Conservation (phyloP, 352 stramenopile species). For the Globisporangium alternatum region DNA sequence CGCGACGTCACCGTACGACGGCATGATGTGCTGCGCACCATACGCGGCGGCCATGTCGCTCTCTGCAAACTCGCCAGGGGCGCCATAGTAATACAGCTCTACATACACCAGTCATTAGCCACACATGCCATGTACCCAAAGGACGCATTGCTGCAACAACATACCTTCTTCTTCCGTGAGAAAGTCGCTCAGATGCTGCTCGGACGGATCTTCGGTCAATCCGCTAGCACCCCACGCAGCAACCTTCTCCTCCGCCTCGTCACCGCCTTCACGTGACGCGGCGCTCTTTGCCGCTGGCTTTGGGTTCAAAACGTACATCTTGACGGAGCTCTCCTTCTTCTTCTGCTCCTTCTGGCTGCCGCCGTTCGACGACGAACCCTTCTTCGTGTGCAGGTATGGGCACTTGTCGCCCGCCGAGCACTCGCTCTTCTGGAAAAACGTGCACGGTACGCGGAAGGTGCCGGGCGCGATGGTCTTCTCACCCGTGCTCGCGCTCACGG, state of each 20-base stretch:
- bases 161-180: slow-evolving; percentile 78
- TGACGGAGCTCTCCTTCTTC: slow-evolving; percentile 22
- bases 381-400: slow-evolving; percentile 63
- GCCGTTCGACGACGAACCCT: slow-evolving; percentile 14
- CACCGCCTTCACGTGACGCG: slow-evolving; percentile 14
- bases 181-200: slow-evolving; percentile 64
- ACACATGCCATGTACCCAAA: not conserved
- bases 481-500: slow-evolving; percentile 37
- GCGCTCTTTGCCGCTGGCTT: slow-evolving; percentile 24
- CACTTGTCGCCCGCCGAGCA: slow-evolving; percentile 64
- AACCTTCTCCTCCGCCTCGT: slow-evolving; percentile 37
- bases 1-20: slow-evolving; percentile 54
- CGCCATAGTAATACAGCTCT: slow-evolving; percentile 82
- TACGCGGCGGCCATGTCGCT: slow-evolving; percentile 16
- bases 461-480: slow-evolving; percentile 42
- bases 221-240: slow-evolving; percentile 3
- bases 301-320: slow-evolving; percentile 27
- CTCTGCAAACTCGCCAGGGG: slow-evolving; percentile 59
- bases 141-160: not conserved
- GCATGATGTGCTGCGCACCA: slow-evolving; percentile 26
- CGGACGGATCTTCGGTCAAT: slow-evolving; percentile 19
- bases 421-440: slow-evolving; percentile 65
- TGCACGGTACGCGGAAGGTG: slow-evolving; percentile 54
- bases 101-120: not conserved
- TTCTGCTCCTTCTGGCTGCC: slow-evolving; percentile 14